Base-by-base conservation (phyloP, 768 basidiomycete genomes). In the Pleurotus eryngii region DNA sequence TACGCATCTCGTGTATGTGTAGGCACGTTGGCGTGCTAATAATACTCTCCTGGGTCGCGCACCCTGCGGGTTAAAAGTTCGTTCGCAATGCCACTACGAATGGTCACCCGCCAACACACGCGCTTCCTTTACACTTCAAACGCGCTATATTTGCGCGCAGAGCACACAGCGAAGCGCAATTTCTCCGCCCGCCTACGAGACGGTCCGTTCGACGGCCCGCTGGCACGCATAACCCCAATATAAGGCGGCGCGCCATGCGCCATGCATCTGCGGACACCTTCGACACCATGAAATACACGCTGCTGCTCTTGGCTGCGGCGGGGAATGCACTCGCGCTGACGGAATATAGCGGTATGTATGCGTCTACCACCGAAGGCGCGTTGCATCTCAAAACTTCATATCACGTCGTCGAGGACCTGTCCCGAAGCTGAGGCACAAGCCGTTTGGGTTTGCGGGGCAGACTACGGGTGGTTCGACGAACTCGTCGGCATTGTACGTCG, bases 381-480 rank as follows among this genome's bases (percentile, higher is more conserved):
- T 38, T 8, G 30, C n/a, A 37, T 30, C 15, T n/a, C 35, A 17
- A 38, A n/a, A 56, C 24, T 46, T 2, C 2, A 2, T 1, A 7
- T 1, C 12, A 14, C n/a, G 15, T 26, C 14, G 7, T 35, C n/a
- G 11, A 56, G 55, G 55, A 15, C 40, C 42, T 15, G 18, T 46
- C 12, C 55, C 55, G 15, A 5, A 56, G 15, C 42, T 56, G 20
- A 27, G 12, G 3, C 55, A 46, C 30, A 15, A 14, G 27, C 63
- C 63, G 14, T 61, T 63, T 20, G 63, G 60, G 17, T 63, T 53
- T 37, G 60, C 48, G 12, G 59, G 55, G 8, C 38, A 35, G 14
- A 35, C 60, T 30, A 61, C 57, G 9, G 62, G 62, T 3, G 60
- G 63, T 7, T 59, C 60, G 15, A 26, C 49, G 5, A 53, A 58